Evolutionary conservation across 371 early-diverging fungal species (phyloP).

Genomic region (Mucor mucedo): DNA sequence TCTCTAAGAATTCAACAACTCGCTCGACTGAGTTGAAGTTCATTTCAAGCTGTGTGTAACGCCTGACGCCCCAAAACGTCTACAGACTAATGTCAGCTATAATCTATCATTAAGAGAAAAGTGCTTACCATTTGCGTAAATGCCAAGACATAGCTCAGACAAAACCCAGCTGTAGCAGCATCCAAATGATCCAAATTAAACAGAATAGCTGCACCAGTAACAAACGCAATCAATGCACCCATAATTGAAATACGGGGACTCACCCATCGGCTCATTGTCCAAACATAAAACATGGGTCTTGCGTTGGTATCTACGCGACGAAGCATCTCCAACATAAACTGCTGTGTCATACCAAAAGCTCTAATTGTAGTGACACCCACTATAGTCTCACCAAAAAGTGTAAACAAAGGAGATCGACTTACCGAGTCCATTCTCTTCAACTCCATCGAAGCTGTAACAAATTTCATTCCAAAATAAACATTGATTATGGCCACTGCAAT

Average conservation of each 20-base stretch:
- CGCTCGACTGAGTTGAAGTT: constrained; percentile 86
- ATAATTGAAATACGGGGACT: constrained; percentile 71
- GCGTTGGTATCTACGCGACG: constrained; percentile 62
- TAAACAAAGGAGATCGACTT: constrained; percentile 70
- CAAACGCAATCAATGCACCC: constrained; percentile 67
- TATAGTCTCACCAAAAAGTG: constrained; percentile 72
- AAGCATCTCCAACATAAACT: constrained; percentile 60
- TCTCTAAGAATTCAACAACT: constrained; percentile 75
- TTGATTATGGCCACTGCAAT: constrained; percentile 48
- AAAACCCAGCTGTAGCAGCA: constrained; percentile 78
- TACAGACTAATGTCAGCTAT: constrained; percentile 42
- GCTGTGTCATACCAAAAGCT: constrained; percentile 70
- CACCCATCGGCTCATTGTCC: constrained; percentile 86
- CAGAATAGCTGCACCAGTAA: constrained; percentile 56
- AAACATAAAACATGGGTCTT: constrained; percentile 69
- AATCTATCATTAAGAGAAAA: neutral
- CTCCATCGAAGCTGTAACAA: constrained; percentile 70
- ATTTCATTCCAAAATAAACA: constrained; percentile 53
- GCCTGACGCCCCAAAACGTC: constrained; percentile 47
- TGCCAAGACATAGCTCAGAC: constrained; percentile 69
- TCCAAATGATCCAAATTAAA: constrained; percentile 50
- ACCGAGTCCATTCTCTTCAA: constrained; percentile 78
- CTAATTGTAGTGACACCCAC: constrained; percentile 71
- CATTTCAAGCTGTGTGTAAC: constrained; percentile 81
- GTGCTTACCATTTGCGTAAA: constrained; percentile 57